phyloP scores from a whole-genome alignment of 148 eudicot species.

The Dianthus caryophyllus region DNA sequence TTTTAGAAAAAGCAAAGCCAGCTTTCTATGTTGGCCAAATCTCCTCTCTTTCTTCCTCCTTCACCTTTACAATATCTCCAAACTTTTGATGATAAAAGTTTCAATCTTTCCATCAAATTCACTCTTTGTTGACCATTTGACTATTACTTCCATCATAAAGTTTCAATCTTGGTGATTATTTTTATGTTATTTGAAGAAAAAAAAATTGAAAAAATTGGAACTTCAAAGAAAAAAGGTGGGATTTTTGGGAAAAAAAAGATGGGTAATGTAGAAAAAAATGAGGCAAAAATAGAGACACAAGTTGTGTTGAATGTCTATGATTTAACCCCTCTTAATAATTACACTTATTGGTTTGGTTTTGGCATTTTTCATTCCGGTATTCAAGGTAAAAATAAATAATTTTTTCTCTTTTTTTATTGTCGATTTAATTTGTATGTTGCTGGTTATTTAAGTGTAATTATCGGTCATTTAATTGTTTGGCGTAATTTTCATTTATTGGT shows the following conservation, averaged over 20 bases:
- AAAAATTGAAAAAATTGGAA: neutral
- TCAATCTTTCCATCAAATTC: no score
- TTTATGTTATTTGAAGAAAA: neutral
- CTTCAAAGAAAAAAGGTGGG: neutral
- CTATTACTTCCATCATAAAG: neutral
- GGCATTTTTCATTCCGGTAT: constrained; percentile 88
- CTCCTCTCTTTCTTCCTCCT: no score
- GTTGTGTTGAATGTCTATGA: constrained; percentile 69
- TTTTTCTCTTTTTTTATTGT: neutral
- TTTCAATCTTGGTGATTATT: neutral
- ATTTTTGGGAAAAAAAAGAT: constrained; percentile 15
- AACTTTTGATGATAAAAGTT: no score
- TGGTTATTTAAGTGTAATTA: no score
- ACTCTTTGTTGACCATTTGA: no score
- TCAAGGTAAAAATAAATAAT: no score
- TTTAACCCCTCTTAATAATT: constrained; percentile 62
- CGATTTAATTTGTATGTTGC: neutral
- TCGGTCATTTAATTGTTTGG: no score
- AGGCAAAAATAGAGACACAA: constrained; percentile 36
- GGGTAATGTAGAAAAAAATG: constrained; percentile 25
- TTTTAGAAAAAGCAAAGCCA: no score
- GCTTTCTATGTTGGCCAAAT: no score
- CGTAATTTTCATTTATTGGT: no score
- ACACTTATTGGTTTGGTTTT: constrained; percentile 70
- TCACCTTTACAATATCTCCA: no score